Conservation (phyloP, 164 flowering plant species). For the Magnolia sinica region DNA sequence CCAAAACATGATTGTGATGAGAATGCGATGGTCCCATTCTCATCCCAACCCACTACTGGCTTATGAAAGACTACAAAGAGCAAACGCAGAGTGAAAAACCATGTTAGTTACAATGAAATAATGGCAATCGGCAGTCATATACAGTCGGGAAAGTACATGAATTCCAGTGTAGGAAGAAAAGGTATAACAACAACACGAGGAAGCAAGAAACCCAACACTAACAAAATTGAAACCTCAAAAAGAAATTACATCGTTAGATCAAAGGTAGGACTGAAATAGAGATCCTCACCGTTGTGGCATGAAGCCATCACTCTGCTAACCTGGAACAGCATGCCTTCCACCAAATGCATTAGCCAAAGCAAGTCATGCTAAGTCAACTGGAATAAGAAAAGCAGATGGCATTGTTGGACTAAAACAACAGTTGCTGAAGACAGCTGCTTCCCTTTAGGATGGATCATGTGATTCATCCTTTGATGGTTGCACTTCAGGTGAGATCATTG, state of each 20-base stretch:
- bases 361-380: background rate
- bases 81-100: background rate
- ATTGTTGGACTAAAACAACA: background rate
- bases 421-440: background rate
- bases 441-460: background rate
- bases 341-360: background rate
- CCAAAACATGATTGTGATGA: too few relatives aligned
- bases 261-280: background rate
- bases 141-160: background rate
- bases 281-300: background rate
- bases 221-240: conserved; percentile 1
- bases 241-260: background rate
- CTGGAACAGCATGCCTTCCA: background rate
- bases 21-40: too few relatives aligned
- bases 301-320: background rate
- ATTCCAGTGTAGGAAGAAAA: background rate
- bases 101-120: background rate
- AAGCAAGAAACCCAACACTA: background rate
- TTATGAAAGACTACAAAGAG: too few relatives aligned
- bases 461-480: background rate
- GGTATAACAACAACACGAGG: background rate
- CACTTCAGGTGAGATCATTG: conserved; percentile 35
- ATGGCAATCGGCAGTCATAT: background rate
- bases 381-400: background rate
- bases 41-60: too few relatives aligned